Conservation (phyloP, 768 basidiomycete species). For the Boletus rex-veris region DNA sequence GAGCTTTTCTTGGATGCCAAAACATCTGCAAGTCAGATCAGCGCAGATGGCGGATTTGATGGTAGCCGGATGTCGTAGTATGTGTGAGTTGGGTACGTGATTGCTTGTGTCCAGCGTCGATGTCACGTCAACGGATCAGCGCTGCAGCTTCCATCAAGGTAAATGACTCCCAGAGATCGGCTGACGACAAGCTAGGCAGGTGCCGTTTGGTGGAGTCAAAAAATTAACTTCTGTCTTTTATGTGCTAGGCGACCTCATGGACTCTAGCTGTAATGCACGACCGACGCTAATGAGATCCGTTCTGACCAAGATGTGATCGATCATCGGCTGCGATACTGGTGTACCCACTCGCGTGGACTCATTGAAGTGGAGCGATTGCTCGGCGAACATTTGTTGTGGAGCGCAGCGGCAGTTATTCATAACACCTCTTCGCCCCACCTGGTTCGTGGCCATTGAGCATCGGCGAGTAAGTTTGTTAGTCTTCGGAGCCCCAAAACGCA, state of each 20-base stretch:
- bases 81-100: not conserved
- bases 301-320: not conserved
- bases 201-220: not conserved
- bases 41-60: constrained; percentile 36
- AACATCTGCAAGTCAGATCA: constrained; percentile 59
- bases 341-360: not conserved
- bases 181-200: not conserved
- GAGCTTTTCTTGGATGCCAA: constrained; percentile 90
- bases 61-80: constrained; percentile 33
- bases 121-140: not conserved
- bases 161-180: not conserved
- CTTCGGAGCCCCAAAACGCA: too few species aligned
- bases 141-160: constrained; percentile 2
- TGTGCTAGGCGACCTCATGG: constrained; percentile 6
- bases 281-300: not conserved
- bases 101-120: not conserved
- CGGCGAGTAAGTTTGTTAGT: too few species aligned
- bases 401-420: not conserved
- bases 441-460: too few species aligned
- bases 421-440: too few species aligned
- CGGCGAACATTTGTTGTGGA: not conserved
- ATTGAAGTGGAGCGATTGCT: not conserved
- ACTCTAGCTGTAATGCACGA: not conserved
- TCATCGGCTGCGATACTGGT: not conserved
- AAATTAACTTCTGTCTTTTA: constrained; percentile 8